These are phyloP conservation scores for Pseudogymnoascus sp. DNA, from an alignment of 2,329 filamentous ascomycete genomes.

Conservation along the genomic window DNA sequence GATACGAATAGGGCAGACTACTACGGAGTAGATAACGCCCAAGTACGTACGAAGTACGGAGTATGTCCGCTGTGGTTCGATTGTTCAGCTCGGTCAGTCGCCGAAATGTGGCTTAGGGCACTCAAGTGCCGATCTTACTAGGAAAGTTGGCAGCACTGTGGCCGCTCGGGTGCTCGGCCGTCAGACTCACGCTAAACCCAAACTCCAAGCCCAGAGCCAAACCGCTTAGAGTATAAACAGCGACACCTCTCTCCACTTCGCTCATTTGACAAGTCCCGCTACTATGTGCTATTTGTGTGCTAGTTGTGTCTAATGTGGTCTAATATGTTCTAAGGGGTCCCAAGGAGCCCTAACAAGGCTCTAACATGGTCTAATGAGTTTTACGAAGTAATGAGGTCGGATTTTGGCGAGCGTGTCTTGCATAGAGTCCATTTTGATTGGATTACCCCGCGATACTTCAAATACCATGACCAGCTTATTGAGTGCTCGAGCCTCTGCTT, in stretches of 20 bases:
- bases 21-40: background rate
- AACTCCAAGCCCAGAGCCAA: background rate
- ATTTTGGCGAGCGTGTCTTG: background rate
- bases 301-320: background rate
- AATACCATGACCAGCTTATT: background rate
- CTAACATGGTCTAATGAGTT: background rate
- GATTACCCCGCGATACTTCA: background rate
- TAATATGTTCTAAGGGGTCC: background rate
- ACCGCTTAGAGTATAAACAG: background rate
- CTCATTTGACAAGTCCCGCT: background rate
- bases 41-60: too few species aligned
- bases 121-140: background rate
- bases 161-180: background rate
- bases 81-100: slow-evolving; percentile 3
- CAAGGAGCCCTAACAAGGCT: background rate
- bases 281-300: background rate
- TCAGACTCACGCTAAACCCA: background rate
- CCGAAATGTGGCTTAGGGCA: background rate
- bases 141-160: background rate
- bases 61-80: too few species aligned
- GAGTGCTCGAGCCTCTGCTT: background rate
- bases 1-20: background rate
- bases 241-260: background rate
- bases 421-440: slow-evolving; percentile 1
- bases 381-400: background rate